phyloP scores from a whole-genome alignment of 1,139 yeast species.

The Arxiozyma bovina region DNA sequence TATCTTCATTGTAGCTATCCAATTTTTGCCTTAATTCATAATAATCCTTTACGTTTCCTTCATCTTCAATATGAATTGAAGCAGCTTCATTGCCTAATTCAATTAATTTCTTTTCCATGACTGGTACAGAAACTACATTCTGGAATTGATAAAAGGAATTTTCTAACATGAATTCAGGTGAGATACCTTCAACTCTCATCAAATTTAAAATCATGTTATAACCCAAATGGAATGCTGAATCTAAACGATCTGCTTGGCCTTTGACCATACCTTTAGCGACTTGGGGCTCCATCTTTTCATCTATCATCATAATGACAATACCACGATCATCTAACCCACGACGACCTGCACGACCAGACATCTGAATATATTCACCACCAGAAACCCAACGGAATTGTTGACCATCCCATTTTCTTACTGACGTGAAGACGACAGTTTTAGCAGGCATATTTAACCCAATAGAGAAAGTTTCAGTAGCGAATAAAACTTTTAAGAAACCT shows the following conservation, averaged over 20 bases:
- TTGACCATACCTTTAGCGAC: slow-evolving; percentile 99
- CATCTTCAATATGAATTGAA: slow-evolving; percentile 58
- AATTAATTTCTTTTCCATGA: slow-evolving; percentile 56
- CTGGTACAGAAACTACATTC: slow-evolving; percentile 82
- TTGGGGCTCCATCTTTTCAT: slow-evolving; percentile 98
- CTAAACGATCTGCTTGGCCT: slow-evolving; percentile 94
- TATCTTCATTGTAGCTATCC: slow-evolving; percentile 62
- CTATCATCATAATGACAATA: slow-evolving; percentile 97
- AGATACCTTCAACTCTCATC: slow-evolving; percentile 94
- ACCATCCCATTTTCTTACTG: slow-evolving; percentile 98
- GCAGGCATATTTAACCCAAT: slow-evolving; percentile 99
- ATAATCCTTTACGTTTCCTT: slow-evolving; percentile 64
- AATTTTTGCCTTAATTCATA: slow-evolving; percentile 72
- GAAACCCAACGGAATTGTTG: slow-evolving; percentile 96
- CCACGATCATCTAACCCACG: slow-evolving; percentile 99
- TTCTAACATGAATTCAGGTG: slow-evolving; percentile 95
- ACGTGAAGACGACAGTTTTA: slow-evolving; percentile 93
- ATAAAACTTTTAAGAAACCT: slow-evolving; percentile 84
- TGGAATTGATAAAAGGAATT: slow-evolving; percentile 93
- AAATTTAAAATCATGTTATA: slow-evolving; percentile 94
- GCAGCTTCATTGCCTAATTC: slow-evolving; percentile 45
- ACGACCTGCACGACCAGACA: slow-evolving; percentile 99
- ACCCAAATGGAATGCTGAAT: slow-evolving; percentile 93
- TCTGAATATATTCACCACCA: slow-evolving; percentile 98
- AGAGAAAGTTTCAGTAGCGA: slow-evolving; percentile 97